Percentiles rank a stretch among this genome's conserved stretches.
Conservation (phyloP, 1,284 basidiomycete species). For the Trametes hirsuta region DNA sequence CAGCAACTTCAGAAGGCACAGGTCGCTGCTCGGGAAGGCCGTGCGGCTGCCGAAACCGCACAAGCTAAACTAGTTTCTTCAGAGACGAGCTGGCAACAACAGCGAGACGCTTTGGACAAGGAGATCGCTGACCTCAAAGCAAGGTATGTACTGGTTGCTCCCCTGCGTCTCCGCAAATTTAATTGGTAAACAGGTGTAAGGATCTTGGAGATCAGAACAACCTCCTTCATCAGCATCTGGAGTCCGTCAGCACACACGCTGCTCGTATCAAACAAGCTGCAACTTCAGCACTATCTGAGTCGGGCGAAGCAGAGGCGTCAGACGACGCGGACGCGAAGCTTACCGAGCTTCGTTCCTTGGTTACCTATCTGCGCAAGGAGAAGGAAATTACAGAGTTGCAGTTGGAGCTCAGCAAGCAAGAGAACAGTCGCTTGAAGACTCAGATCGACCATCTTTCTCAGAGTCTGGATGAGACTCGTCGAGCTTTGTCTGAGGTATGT, state of each 20-base stretch:
- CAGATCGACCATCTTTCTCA: constrained; percentile 78
- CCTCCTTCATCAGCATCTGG: constrained; percentile 83
- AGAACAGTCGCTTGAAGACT: constrained; percentile 74
- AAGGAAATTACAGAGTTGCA: constrained; percentile 91
- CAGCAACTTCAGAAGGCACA: constrained; percentile 60
- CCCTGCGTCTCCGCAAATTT: background rate
- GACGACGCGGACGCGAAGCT: constrained; percentile 62
- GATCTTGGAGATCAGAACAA: constrained; percentile 81
- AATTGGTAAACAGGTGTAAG: constrained; percentile 54
- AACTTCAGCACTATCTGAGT: constrained; percentile 47
- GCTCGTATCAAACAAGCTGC: constrained; percentile 74
- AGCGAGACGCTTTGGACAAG: constrained; percentile 77
- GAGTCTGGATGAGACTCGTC: constrained; percentile 70
- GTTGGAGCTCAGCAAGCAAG: constrained; percentile 84
- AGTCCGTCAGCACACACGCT: constrained; percentile 83
- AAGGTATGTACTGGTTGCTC: constrained; percentile 49
- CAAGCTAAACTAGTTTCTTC: constrained; percentile 70
- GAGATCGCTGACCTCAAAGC: constrained; percentile 74
- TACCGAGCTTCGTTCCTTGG: constrained; percentile 78
- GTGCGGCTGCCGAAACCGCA: constrained; percentile 71
- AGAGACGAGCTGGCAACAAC: constrained; percentile 79
- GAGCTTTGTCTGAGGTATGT: constrained; percentile 64
- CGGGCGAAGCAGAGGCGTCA: constrained; percentile 47
- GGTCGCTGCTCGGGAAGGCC: constrained; percentile 55
- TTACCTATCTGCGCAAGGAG: constrained; percentile 84